These are phyloP conservation scores for Mortierella alpina DNA, from an alignment of 192 early-diverging fungal species.

Conservation along the genomic window DNA sequence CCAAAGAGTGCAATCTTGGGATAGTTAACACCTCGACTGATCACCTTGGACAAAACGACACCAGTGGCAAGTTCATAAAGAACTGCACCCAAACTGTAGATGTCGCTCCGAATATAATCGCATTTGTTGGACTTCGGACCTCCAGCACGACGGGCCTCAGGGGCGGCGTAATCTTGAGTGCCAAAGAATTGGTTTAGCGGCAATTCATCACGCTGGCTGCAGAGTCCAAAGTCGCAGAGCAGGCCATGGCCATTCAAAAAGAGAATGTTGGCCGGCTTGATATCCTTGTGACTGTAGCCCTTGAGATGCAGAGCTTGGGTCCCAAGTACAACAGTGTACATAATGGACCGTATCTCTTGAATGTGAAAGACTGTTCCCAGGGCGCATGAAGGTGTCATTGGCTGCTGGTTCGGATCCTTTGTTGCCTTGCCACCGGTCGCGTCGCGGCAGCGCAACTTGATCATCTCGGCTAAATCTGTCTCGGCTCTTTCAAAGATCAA, in stretches of 20 bases:
- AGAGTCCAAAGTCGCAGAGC: constrained; percentile 45
- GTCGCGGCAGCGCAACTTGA: constrained; percentile 11
- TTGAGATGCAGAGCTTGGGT: constrained; percentile 25
- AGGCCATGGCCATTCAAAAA: constrained; percentile 17
- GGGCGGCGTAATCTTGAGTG: constrained; percentile 40
- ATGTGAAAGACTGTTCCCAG: constrained; percentile 29
- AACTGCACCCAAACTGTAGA: constrained; percentile 43
- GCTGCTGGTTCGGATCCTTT: constrained; percentile 15
- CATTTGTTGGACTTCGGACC: constrained; percentile 14
- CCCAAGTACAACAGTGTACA: constrained; percentile 28
- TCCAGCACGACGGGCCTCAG: constrained; percentile 40
- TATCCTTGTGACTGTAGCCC: constrained; percentile 50
- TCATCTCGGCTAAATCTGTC: constrained; percentile 41
- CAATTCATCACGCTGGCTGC: constrained; percentile 33
- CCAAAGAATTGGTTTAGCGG: constrained; percentile 52
- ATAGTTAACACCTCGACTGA: constrained; percentile 36
- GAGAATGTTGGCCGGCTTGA: constrained; percentile 51
- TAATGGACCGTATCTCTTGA: constrained; percentile 41
- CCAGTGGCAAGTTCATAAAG: constrained; percentile 48
- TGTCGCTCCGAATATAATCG: constrained; percentile 41
- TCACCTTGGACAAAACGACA: constrained; percentile 36
- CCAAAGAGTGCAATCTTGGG: constrained; percentile 35
- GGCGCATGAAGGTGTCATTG: constrained; percentile 16
- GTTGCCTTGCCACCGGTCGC: background rate
- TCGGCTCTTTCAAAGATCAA: constrained; percentile 43